phyloP scores from a whole-genome alignment of 2,329 filamentous ascomycete species.

The Zymoseptoria brevis region DNA sequence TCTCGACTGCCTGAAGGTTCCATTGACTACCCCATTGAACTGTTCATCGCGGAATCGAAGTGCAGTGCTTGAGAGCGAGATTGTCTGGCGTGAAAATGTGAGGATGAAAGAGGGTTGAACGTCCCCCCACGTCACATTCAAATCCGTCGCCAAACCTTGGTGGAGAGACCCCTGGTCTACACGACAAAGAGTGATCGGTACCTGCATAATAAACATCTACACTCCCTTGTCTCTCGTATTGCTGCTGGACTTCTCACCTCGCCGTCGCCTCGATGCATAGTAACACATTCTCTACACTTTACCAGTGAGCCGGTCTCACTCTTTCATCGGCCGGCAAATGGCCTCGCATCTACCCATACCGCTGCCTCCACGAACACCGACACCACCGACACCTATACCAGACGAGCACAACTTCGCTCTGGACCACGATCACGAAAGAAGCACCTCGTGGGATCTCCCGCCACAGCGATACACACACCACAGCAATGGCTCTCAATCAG shows the following conservation, averaged over 20 bases:
- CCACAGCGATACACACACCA: neutral
- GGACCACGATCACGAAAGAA: neutral
- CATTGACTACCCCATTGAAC: neutral
- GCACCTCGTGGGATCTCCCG: neutral
- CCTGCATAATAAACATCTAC: neutral
- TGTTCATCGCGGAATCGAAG: neutral
- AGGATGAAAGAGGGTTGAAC: neutral
- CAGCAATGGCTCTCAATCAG: neutral
- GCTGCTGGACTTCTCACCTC: neutral
- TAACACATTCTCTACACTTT: neutral
- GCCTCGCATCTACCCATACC: constrained; percentile 52
- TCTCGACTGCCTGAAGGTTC: neutral
- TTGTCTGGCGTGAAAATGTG: neutral
- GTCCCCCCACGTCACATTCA: neutral
- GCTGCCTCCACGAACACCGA: constrained; percentile 55
- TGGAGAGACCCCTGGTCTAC: neutral
- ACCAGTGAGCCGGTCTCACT: neutral
- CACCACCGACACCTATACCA: constrained; percentile 42
- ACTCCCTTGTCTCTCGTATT: neutral
- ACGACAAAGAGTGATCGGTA: neutral
- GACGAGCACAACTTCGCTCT: neutral
- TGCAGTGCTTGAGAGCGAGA: neutral
- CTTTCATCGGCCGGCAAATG: constrained; percentile 37
- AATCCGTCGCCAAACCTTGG: neutral
- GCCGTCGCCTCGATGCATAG: neutral